Evolutionary conservation across 164 flowering plant species (phyloP).

Genomic region (Buxus sempervirens): DNA sequence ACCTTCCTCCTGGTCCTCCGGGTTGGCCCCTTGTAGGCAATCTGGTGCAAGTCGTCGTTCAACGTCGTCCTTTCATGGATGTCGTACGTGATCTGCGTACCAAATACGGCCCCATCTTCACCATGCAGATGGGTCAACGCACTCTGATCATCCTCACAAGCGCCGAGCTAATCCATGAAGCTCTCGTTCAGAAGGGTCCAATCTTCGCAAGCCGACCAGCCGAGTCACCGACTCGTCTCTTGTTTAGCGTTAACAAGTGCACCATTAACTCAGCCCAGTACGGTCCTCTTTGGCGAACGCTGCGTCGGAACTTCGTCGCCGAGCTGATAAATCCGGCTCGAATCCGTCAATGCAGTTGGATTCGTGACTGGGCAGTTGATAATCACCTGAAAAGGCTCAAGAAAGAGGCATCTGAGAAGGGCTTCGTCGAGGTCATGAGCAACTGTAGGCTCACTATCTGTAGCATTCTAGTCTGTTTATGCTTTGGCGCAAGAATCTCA

Average conservation of each 20-base stretch:
- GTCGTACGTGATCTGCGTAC: conserved; percentile 58
- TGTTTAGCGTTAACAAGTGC: conserved; percentile 80
- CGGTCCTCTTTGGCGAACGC: conserved; percentile 79
- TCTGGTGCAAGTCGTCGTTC: conserved; percentile 66
- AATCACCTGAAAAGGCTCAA: conserved; percentile 51
- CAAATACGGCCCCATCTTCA: conserved; percentile 82
- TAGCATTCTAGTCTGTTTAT: conserved; percentile 70
- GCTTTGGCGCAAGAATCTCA: conserved; percentile 70
- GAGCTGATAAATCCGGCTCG: conserved; percentile 66
- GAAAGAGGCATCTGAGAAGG: conserved; percentile 31
- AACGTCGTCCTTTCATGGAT: conserved; percentile 62
- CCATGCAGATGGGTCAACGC: conserved; percentile 89
- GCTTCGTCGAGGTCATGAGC: conserved; percentile 72
- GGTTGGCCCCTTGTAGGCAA: conserved; percentile 92
- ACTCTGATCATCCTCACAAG: conserved; percentile 65
- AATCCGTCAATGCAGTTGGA: conserved; percentile 68
- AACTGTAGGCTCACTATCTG: conserved; percentile 75
- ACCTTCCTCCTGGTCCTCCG: conserved; percentile 85
- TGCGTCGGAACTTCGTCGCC: conserved; percentile 74
- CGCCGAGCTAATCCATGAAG: conserved; percentile 77
- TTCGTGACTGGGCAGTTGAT: conserved; percentile 68
- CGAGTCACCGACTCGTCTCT: conserved; percentile 69
- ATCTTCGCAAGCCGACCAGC: conserved; percentile 73
- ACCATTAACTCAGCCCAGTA: conserved; percentile 91
- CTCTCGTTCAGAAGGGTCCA: conserved; percentile 66